phyloP scores from a whole-genome alignment of 805 yeast species.

The Kuraishia floccosa region DNA sequence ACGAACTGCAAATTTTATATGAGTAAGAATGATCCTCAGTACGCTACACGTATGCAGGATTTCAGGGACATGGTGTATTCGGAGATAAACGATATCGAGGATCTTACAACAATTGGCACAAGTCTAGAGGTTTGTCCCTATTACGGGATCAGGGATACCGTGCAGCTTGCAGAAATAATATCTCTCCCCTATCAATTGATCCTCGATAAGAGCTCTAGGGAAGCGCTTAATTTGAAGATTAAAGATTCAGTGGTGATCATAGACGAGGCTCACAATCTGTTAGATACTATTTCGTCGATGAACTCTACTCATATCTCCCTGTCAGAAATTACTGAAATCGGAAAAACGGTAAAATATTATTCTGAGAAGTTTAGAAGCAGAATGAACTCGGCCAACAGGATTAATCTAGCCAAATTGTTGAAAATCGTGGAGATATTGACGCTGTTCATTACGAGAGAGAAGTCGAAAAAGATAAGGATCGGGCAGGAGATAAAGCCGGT shows the following conservation, averaged over 20 bases:
- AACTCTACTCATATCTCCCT: conserved; percentile 50
- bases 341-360: conserved; percentile 42
- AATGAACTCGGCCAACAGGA: conserved; percentile 61
- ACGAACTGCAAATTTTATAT: too few relatives aligned
- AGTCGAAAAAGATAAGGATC: conserved; percentile 20
- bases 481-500: conserved; percentile 43
- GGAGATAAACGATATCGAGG: conserved; percentile 69
- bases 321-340: conserved; percentile 32
- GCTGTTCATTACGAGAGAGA: conserved; percentile 28
- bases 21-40: too few relatives aligned
- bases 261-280: conserved; percentile 87
- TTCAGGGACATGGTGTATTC: conserved; percentile 48
- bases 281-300: conserved; percentile 65
- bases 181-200: conserved; percentile 81
- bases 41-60: conserved; percentile 19
- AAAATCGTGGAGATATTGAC: conserved; percentile 43
- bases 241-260: conserved; percentile 61
- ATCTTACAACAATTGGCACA: conserved; percentile 50
- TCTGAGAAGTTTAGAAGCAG: conserved; percentile 47
- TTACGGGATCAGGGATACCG: conserved; percentile 53
- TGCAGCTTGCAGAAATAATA: conserved; percentile 56
- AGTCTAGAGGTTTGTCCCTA: conserved; percentile 64
- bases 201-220: conserved; percentile 49
- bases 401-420: conserved; percentile 51
- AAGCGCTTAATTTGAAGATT: conserved; percentile 44